phyloP scores from a whole-genome alignment of 164 flowering plant genomes.

The Chimonanthus praecox region DNA sequence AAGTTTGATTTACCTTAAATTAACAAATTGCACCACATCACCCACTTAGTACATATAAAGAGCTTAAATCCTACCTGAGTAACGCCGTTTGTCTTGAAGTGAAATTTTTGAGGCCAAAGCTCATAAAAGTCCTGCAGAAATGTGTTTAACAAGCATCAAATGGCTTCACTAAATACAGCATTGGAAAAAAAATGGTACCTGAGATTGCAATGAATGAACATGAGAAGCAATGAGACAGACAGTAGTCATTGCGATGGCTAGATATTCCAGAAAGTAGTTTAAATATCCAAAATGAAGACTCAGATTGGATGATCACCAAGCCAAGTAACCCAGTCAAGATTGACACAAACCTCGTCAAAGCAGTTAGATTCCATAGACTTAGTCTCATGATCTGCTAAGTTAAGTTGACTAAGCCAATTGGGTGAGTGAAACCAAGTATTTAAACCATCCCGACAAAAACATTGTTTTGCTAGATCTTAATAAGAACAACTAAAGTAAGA shows the following conservation, averaged over 20 bases:
- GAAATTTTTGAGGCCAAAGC: conserved; percentile 50
- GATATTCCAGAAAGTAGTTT: not conserved
- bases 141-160: not conserved
- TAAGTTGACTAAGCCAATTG: too few relatives aligned
- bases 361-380: too few relatives aligned
- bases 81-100: conserved; percentile 53
- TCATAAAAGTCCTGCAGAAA: conserved; percentile 47
- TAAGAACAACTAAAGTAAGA: not conserved
- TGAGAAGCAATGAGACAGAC: not conserved
- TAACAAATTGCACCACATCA: not conserved
- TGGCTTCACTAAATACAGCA: not conserved
- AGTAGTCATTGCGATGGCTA: not conserved
- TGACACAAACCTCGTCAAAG: too few relatives aligned
- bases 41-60: not conserved
- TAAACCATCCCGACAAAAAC: too few relatives aligned
- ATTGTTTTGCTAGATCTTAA: too few relatives aligned
- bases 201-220: not conserved
- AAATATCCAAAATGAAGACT: too few relatives aligned
- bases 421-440: too few relatives aligned
- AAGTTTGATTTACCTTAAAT: not conserved
- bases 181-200: not conserved
- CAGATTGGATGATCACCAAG: too few relatives aligned
- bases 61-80: conserved; percentile 36
- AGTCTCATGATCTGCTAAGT: too few relatives aligned
- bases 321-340: too few relatives aligned